Conservation (phyloP, 352 stramenopile genomes). For the Halophytophthora polymorphica region DNA sequence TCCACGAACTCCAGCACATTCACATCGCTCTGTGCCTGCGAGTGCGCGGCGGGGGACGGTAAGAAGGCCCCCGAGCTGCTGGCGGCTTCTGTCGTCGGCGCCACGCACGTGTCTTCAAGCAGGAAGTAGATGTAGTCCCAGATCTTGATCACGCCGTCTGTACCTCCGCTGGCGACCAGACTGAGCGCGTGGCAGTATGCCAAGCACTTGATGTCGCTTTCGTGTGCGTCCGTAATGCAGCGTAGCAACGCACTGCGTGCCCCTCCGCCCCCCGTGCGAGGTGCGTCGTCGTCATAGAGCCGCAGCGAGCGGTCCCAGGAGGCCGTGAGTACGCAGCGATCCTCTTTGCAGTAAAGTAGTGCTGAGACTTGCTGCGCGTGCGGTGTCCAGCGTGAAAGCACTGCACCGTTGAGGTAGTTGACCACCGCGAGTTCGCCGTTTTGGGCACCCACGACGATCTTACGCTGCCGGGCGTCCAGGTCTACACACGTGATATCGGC, state of each 20-base stretch:
- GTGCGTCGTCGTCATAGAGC: constrained; percentile 66
- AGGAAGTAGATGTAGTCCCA: constrained; percentile 87
- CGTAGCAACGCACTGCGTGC: constrained; percentile 53
- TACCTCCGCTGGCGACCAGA: constrained; percentile 56
- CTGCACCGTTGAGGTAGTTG: constrained; percentile 74
- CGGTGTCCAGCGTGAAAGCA: constrained; percentile 60
- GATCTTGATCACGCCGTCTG: constrained; percentile 70
- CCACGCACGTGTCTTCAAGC: constrained; percentile 54
- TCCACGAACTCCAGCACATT: constrained; percentile 71
- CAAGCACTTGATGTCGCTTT: constrained; percentile 75
- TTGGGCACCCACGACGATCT: constrained; percentile 66
- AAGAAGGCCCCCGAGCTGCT: constrained; percentile 6
- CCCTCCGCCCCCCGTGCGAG: constrained; percentile 17
- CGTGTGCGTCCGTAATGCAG: constrained; percentile 66
- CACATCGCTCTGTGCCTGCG: constrained; percentile 37
- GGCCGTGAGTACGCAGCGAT: constrained; percentile 65
- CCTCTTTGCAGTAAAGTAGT: constrained; percentile 74
- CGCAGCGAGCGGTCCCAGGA: constrained; percentile 75
- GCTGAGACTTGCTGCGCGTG: constrained; percentile 61
- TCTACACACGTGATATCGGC: constrained; percentile 74
- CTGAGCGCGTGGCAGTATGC: constrained; percentile 73
- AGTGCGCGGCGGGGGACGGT: neutral
- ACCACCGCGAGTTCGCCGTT: constrained; percentile 64
- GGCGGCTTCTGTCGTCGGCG: constrained; percentile 4
- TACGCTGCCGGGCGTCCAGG: constrained; percentile 63